Conservation (phyloP, 805 yeast species). For the Kodamaea neixiangensis region DNA sequence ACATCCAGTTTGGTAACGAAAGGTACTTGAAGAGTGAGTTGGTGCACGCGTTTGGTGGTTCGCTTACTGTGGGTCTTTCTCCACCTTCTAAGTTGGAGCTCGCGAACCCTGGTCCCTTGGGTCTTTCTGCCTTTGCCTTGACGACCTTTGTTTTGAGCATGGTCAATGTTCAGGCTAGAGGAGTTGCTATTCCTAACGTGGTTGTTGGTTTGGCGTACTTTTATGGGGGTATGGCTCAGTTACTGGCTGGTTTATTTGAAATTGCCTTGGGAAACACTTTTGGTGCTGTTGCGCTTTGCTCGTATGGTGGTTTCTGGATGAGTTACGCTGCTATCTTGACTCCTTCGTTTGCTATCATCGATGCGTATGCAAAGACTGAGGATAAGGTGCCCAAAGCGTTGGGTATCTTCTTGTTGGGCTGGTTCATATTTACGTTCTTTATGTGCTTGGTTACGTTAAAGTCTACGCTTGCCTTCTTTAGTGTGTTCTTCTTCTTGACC, state of each 20-base stretch:
- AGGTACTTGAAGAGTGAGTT: conserved; percentile 64
- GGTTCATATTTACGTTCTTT: conserved; percentile 49
- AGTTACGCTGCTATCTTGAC: conserved; percentile 63
- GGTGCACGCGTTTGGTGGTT: conserved; percentile 77
- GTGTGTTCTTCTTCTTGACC: conserved; percentile 40
- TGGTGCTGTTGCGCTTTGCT: conserved; percentile 64
- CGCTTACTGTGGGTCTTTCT: conserved; percentile 63
- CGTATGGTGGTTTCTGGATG: conserved; percentile 78
- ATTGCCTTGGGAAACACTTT: conserved; percentile 74
- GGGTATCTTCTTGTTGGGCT: conserved; percentile 41
- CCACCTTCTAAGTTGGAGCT: conserved; percentile 42
- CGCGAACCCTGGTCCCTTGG: conserved; percentile 78
- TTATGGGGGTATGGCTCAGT: conserved; percentile 73
- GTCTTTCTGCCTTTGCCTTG: conserved; percentile 69
- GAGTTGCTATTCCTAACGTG: conserved; percentile 59
- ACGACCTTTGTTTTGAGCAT: conserved; percentile 67
- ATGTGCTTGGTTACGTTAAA: conserved; percentile 42
- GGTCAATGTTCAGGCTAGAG: conserved; percentile 66
- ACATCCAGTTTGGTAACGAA: conserved; percentile 70
- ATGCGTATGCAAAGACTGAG: conserved; percentile 30
- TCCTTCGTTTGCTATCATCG: conserved; percentile 37
- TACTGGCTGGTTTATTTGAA: conserved; percentile 76
- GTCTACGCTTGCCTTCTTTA: conserved; percentile 45
- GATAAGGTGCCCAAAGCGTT: conserved; percentile 34
- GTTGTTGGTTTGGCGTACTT: conserved; percentile 68